These are phyloP conservation scores for Calonectria crousiana DNA, from an alignment of 2,329 filamentous ascomycete species.

Conservation along the genomic window DNA sequence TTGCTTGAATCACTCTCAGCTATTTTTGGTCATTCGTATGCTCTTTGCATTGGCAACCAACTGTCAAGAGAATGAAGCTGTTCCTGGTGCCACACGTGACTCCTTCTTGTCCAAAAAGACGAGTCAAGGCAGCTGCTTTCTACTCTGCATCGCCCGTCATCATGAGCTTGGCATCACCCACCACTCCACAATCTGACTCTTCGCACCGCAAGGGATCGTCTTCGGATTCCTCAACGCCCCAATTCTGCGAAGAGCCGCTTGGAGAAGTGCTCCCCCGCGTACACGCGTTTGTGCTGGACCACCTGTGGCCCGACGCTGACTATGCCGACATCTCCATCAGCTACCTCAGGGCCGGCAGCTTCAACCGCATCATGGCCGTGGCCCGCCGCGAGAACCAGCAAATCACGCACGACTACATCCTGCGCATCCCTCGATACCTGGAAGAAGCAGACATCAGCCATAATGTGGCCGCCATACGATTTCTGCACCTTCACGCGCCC, in stretches of 20 bases:
- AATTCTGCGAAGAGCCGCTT: neutral
- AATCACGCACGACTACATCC: neutral
- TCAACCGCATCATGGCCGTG: neutral
- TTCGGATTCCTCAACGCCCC: neutral
- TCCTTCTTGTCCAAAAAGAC: neutral
- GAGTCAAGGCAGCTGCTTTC: neutral
- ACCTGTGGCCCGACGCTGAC: neutral
- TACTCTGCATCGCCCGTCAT: neutral
- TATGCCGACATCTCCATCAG: neutral
- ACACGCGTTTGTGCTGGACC: neutral
- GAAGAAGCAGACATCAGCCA: neutral
- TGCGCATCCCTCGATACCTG: neutral
- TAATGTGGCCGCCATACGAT: neutral
- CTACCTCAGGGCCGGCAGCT: neutral
- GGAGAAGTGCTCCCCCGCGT: neutral
- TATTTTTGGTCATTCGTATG: neutral
- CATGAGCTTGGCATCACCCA: neutral
- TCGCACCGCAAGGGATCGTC: neutral
- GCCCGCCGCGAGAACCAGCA: neutral
- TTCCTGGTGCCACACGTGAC: neutral
- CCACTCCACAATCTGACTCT: neutral
- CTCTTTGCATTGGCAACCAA: neutral
- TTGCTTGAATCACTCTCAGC: neutral
- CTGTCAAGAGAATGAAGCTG: neutral
- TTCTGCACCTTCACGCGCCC: neutral